phyloP scores from a whole-genome alignment of 1,284 basidiomycete genomes.

The Trichosporon asahii region DNA sequence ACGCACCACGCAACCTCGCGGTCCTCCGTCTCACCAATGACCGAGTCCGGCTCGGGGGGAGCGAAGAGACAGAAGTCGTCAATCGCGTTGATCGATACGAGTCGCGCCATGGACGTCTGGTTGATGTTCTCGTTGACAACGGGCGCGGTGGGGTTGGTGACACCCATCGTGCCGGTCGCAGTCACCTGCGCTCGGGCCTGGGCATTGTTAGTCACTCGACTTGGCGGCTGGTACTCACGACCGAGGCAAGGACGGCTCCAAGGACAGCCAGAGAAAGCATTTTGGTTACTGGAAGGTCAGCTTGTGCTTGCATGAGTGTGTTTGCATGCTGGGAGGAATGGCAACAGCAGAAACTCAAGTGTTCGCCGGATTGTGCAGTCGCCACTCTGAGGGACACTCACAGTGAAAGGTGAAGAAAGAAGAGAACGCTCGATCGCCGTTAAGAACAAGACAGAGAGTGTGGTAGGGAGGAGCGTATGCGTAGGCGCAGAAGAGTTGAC shows the following conservation, averaged over 20 bases:
- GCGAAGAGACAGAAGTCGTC: constrained; percentile 55
- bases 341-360: too few relatives aligned
- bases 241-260: constrained; percentile 12
- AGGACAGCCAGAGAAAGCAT: constrained; percentile 17
- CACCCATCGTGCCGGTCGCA: constrained; percentile 47
- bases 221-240: constrained; percentile 2
- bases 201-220: neutral
- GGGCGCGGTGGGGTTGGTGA: constrained; percentile 43
- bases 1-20: constrained; percentile 59
- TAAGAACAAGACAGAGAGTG: neutral
- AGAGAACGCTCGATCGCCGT: neutral
- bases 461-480: neutral
- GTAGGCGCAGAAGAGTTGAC: neutral
- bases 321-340: neutral
- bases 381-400: neutral
- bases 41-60: constrained; percentile 49
- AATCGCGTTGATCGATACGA: constrained; percentile 50
- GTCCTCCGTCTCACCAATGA: constrained; percentile 57
- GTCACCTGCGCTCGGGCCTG: constrained; percentile 45
- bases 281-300: neutral
- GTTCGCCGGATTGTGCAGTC: neutral
- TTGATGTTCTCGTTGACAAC: constrained; percentile 47
- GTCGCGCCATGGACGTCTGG: constrained; percentile 48
- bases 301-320: too few relatives aligned
- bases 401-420: neutral